Conservation (phyloP, 106 monocot genomes). For the Dendrobium nobile region DNA sequence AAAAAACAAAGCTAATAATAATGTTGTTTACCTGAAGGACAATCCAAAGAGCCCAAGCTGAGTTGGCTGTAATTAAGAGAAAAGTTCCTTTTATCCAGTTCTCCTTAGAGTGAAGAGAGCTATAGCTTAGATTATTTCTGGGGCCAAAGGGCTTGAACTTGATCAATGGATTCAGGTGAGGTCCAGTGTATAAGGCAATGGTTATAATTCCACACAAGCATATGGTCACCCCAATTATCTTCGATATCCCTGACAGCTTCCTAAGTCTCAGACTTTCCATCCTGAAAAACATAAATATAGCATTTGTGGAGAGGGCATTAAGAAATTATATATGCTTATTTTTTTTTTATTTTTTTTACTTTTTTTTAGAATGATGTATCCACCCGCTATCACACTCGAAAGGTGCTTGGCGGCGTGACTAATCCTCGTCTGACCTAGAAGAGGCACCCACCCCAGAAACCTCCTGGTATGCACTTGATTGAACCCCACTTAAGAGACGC, state of each 20-base stretch:
- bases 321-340: not conserved
- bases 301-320: too few relatives aligned
- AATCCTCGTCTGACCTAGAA: too few relatives aligned
- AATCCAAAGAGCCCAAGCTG: constrained; percentile 15
- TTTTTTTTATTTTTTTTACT: too few relatives aligned
- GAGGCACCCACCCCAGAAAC: too few relatives aligned
- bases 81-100: constrained; percentile 41
- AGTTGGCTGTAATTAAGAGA: constrained; percentile 19
- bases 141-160: constrained; percentile 16
- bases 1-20: not conserved
- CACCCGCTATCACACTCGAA: too few relatives aligned
- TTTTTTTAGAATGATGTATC: too few relatives aligned
- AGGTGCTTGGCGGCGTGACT: too few relatives aligned
- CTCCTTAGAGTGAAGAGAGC: not conserved
- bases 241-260: constrained; percentile 36
- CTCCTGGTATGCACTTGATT: too few relatives aligned
- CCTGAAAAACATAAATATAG: constrained; percentile 12
- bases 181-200: constrained; percentile 46
- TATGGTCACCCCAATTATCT: constrained; percentile 35
- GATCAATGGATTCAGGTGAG: constrained; percentile 17
- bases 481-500: too few relatives aligned
- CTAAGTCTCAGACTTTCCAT: constrained; percentile 42
- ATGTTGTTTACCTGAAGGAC: constrained; percentile 1
- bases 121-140: not conserved
- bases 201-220: constrained; percentile 35